Evolutionary conservation across 441 rosid genomes (phyloP).

Genomic region (Pelargonium exstipulatum): DNA sequence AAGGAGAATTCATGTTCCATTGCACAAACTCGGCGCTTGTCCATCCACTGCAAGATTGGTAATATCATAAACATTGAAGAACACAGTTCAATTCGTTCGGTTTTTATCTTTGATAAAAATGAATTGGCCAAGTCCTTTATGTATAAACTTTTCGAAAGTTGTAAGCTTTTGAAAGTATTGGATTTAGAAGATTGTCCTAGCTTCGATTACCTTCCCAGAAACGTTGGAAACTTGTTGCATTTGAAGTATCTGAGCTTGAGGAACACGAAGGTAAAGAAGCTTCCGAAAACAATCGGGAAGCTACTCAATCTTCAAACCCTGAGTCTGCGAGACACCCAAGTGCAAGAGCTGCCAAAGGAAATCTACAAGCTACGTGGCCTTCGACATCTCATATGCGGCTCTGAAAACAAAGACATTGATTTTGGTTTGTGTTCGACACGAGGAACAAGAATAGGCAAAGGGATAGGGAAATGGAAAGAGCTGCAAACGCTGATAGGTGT

Average conservation of each 20-base stretch:
- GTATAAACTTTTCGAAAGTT: background rate
- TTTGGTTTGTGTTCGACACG: background rate
- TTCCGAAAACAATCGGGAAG: slow-evolving; percentile 18
- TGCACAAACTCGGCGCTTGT: slow-evolving; percentile 2
- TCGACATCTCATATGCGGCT: slow-evolving; percentile 1
- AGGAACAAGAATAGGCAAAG: background rate
- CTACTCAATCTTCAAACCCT: slow-evolving; percentile 14
- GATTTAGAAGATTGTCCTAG: slow-evolving; percentile 9
- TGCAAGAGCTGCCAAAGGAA: slow-evolving; percentile 6
- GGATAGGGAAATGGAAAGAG: background rate
- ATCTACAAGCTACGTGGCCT: background rate
- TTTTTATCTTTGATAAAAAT: background rate
- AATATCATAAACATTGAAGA: background rate
- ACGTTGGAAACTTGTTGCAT: slow-evolving; percentile 16
- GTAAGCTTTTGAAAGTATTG: slow-evolving; percentile 10
- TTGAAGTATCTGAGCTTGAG: slow-evolving; percentile 9
- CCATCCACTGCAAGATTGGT: background rate
- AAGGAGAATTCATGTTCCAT: too few relatives aligned
- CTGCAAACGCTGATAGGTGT: slow-evolving; percentile 12
- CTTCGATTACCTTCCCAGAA: background rate
- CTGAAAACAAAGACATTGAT: background rate
- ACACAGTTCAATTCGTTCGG: background rate
- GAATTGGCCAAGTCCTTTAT: background rate
- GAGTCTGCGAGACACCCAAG: slow-evolving; percentile 14
- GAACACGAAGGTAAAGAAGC: slow-evolving; percentile 11